phyloP scores from a whole-genome alignment of 495 filamentous ascomycete genomes.

The Xylaria nigripes region DNA sequence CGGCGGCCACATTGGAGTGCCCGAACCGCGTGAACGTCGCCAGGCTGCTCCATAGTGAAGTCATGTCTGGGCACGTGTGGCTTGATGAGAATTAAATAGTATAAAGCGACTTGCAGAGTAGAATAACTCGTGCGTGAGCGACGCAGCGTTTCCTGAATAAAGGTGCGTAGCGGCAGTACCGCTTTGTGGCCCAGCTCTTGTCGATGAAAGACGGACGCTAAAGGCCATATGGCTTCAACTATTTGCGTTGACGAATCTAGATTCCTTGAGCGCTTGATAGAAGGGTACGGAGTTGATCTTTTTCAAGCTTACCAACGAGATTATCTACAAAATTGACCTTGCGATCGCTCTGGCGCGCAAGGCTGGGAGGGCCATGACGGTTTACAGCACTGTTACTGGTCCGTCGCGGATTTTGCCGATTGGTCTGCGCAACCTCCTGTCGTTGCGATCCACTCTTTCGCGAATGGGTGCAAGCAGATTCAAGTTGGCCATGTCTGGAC shows the following conservation, averaged over 20 bases:
- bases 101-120: slow-evolving; percentile 91
- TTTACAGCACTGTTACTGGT: slow-evolving; percentile 48
- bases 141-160: slow-evolving; percentile 94
- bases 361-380: slow-evolving; percentile 63
- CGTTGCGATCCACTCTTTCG: slow-evolving; percentile 16
- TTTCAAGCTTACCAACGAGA: slow-evolving; percentile 82
- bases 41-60: slow-evolving; percentile 80
- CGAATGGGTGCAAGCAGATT: slow-evolving; percentile 8
- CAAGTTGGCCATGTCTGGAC: slow-evolving; percentile 4
- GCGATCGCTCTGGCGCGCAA: slow-evolving; percentile 84
- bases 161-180: slow-evolving; percentile 83
- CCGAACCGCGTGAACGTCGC: slow-evolving; percentile 62
- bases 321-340: slow-evolving; percentile 95
- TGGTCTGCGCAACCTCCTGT: slow-evolving; percentile 25
- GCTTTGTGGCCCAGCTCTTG: slow-evolving; percentile 52
- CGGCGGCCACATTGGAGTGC: slow-evolving; percentile 93
- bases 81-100: slow-evolving; percentile 91
- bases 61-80: slow-evolving; percentile 73
- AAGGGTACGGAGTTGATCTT: slow-evolving; percentile 13
- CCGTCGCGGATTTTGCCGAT: slow-evolving; percentile 76
- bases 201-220: slow-evolving; percentile 53
- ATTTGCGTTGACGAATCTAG: slow-evolving; percentile 96
- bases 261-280: slow-evolving; percentile 21
- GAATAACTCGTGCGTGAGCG: slow-evolving; percentile 94
- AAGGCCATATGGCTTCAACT: slow-evolving; percentile 96